Conservation (phyloP, 345 rosid species). For the Citrus glauca region DNA sequence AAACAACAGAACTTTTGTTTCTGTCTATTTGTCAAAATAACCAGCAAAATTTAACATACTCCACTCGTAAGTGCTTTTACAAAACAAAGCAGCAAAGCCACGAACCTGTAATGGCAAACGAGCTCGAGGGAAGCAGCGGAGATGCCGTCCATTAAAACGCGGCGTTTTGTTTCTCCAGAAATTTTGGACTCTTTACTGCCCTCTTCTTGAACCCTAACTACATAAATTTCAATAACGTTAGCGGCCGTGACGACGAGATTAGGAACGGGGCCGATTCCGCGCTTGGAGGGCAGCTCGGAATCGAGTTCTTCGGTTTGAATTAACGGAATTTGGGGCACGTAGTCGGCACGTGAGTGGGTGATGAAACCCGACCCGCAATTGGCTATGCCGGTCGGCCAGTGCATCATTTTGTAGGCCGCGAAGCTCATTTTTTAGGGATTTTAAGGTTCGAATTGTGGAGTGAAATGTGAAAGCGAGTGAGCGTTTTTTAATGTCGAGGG, state of each 20-base stretch:
- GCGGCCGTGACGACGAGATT: slow-evolving; percentile 71
- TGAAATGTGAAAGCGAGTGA: not conserved
- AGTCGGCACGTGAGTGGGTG: slow-evolving; percentile 71
- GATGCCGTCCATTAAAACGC: slow-evolving; percentile 76
- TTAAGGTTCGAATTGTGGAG: slow-evolving; percentile 1
- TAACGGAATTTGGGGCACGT: slow-evolving; percentile 44
- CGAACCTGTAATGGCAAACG: slow-evolving; percentile 81
- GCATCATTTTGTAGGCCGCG: slow-evolving; percentile 98
- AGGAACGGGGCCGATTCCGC: slow-evolving; percentile 67
- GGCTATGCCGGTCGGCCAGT: slow-evolving; percentile 87
- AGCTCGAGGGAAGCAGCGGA: slow-evolving; percentile 84
- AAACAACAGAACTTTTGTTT: not conserved
- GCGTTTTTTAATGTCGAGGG: not conserved
- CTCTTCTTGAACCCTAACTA: slow-evolving; percentile 80
- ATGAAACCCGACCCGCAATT: slow-evolving; percentile 80
- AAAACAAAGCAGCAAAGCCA: no score
- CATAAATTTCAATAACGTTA: slow-evolving; percentile 79
- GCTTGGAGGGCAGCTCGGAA: slow-evolving; percentile 51
- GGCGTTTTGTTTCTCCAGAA: slow-evolving; percentile 52
- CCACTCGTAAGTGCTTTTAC: not conserved
- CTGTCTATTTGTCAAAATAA: not conserved
- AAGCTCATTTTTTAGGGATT: slow-evolving; percentile 58
- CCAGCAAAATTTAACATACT: no score
- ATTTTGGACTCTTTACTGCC: slow-evolving; percentile 38
- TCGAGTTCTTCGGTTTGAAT: slow-evolving; percentile 63